phyloP scores from a whole-genome alignment of 164 flowering plant genomes.

The Cinnamomum micranthum region DNA sequence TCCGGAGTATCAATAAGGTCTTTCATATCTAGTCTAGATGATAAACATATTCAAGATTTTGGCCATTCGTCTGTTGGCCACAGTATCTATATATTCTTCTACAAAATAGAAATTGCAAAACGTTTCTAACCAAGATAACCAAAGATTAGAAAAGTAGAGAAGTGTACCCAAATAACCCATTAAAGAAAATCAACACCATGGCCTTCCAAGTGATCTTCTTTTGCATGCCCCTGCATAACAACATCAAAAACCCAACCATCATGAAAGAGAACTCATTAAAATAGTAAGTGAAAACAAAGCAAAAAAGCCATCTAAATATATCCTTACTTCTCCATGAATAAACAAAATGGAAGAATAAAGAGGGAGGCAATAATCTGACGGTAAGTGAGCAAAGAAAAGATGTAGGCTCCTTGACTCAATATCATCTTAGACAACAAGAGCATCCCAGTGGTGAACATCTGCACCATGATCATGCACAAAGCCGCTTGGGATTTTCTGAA shows the following conservation, averaged over 20 bases:
- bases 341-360: conserved; percentile 46
- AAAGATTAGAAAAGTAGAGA: neutral
- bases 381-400: conserved; percentile 48
- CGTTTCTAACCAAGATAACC: neutral
- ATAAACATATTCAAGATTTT: neutral
- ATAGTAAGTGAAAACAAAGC: neutral
- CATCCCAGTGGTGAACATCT: conserved; percentile 37
- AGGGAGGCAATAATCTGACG: conserved; percentile 49
- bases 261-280: too few relatives aligned
- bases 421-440: conserved; percentile 39
- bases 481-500: conserved; percentile 1
- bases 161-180: conserved; percentile 8
- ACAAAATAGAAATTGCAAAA: neutral
- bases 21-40: neutral
- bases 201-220: conserved; percentile 5
- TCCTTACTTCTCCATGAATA: conserved; percentile 37
- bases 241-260: neutral
- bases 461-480: conserved; percentile 43
- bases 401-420: conserved; percentile 36
- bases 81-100: neutral
- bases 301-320: neutral
- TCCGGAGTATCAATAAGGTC: neutral
- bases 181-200: conserved; percentile 3
- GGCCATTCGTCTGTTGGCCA: neutral
- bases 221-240: neutral